Percentiles rank a stretch among this genome's conserved stretches.
Conservation (phyloP, 495 filamentous ascomycete genomes). For the Parachaetomium inaequale region DNA sequence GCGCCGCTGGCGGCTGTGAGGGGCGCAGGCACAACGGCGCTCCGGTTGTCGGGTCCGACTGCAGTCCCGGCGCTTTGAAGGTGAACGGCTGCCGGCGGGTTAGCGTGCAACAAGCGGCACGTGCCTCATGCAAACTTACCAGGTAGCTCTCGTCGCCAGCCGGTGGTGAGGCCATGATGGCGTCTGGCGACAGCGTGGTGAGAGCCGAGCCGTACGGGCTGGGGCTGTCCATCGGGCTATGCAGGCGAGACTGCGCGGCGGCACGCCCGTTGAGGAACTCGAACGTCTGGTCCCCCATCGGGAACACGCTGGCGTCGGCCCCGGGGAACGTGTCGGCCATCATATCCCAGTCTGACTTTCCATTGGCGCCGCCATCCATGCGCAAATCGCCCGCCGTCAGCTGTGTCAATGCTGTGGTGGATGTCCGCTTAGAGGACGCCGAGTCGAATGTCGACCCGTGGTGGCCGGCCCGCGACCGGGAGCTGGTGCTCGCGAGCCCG, state of each 20-base stretch:
- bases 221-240: constrained; percentile 14
- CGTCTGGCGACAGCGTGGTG: not conserved
- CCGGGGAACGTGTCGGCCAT: not conserved
- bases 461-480: constrained; percentile 20
- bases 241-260: constrained; percentile 2
- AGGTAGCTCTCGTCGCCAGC: not conserved
- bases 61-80: not conserved
- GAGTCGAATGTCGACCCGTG: constrained; percentile 45
- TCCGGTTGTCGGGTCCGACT: not conserved
- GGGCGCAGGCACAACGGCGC: constrained; percentile 12
- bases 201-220: constrained; percentile 13
- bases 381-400: constrained; percentile 16
- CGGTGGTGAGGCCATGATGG: constrained; percentile 12
- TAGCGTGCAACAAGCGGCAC: not conserved
- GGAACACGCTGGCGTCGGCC: not conserved
- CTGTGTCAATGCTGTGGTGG: constrained; percentile 19
- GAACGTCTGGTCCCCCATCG: constrained; percentile 4
- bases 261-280: not conserved
- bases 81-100: constrained; percentile 8
- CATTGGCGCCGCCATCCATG: constrained; percentile 12
- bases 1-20: not conserved
- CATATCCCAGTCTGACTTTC: constrained; percentile 16
- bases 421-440: constrained; percentile 18
- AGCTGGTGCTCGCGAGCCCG: constrained; percentile 8
- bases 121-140: not conserved